phyloP scores from a whole-genome alignment of 2,329 filamentous ascomycete species.

The Hyphodiscus sp. region DNA sequence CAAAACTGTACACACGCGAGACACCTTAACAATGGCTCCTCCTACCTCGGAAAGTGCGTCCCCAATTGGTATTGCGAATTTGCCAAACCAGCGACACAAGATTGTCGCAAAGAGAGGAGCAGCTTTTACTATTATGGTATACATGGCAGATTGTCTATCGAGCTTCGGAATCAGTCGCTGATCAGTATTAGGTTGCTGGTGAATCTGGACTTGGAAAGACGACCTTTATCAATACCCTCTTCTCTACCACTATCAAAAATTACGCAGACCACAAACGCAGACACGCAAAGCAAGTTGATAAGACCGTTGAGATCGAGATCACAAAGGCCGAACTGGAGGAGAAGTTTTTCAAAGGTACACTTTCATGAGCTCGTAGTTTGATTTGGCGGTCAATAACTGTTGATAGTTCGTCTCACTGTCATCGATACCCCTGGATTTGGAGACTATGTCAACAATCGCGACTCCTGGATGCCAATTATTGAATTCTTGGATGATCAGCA shows the following conservation, averaged over 20 bases:
- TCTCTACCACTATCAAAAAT: constrained; percentile 99
- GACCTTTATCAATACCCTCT: constrained; percentile 99
- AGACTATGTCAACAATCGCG: constrained; percentile 99
- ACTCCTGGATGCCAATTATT: constrained; percentile 99
- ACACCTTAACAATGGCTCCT: constrained; percentile 44
- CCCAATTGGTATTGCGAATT: constrained; percentile 68
- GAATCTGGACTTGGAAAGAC: constrained; percentile 99
- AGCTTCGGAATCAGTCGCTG: not conserved
- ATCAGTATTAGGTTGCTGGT: constrained; percentile 70
- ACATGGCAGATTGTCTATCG: not conserved
- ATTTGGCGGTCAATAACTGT: constrained; percentile 14
- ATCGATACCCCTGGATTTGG: constrained; percentile 99
- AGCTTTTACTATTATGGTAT: constrained; percentile 98
- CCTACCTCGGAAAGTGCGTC: constrained; percentile 54
- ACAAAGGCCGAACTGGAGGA: constrained; percentile 99
- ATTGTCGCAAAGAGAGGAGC: constrained; percentile 81
- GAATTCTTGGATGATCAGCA: constrained; percentile 99
- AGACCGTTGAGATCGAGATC: constrained; percentile 99
- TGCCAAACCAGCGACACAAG: constrained; percentile 69
- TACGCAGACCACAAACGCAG: constrained; percentile 99
- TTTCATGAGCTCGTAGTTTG: not conserved
- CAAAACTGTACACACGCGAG: not conserved
- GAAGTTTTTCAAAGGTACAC: constrained; percentile 99
- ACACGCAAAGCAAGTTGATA: constrained; percentile 98
- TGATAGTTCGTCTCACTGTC: constrained; percentile 86